These are phyloP conservation scores for Cadophora malorum DNA, from an alignment of 2,329 filamentous ascomycete genomes.

Conservation along the genomic window DNA sequence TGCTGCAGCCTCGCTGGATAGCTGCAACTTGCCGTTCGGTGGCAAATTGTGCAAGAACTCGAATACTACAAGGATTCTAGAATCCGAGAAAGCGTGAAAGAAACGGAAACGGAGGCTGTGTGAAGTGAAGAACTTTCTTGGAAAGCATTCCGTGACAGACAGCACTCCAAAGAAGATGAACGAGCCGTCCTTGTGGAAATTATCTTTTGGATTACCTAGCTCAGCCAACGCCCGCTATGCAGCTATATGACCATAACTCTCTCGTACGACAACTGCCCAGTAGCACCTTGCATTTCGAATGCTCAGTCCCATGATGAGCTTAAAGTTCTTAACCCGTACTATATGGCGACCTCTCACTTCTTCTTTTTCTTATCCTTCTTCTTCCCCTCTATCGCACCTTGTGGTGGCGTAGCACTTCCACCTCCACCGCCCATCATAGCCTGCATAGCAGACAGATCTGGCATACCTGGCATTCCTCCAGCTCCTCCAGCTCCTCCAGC, in stretches of 20 bases:
- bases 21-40: neutral
- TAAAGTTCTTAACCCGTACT: neutral
- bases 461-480: slow-evolving; percentile 47
- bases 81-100: neutral
- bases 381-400: slow-evolving; percentile 49
- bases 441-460: slow-evolving; percentile 54
- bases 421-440: slow-evolving; percentile 53
- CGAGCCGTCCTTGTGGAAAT: neutral
- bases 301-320: neutral
- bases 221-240: slow-evolving; percentile 13
- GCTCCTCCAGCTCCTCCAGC: slow-evolving; percentile 28
- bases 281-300: neutral
- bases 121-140: no score
- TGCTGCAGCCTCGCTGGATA: neutral
- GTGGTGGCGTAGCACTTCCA: slow-evolving; percentile 46
- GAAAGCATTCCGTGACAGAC: no score
- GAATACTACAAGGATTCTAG: neutral
- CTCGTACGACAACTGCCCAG: neutral
- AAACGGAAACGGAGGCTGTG: no score
- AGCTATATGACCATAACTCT: neutral
- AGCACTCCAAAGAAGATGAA: neutral
- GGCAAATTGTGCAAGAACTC: neutral
- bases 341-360: slow-evolving; percentile 25
- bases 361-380: slow-evolving; percentile 47
- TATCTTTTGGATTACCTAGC: neutral